Conservation (phyloP, 139 green algal species). For the Picochlorum sp. region DNA sequence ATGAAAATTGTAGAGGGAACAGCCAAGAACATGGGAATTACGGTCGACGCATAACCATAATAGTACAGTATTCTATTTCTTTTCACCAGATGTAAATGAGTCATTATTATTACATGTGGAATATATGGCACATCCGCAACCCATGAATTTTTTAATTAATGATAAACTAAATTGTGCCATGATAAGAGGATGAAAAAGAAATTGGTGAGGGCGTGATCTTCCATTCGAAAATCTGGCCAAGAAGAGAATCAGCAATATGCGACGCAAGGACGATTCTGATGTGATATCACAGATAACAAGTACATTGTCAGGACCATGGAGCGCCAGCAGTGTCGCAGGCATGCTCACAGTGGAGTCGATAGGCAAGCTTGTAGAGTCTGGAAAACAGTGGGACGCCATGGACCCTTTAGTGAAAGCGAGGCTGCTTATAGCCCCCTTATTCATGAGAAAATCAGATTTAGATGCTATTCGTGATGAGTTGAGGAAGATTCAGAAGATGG, state of each 20-base stretch:
- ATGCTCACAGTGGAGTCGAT: slow-evolving; percentile 19
- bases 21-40: slow-evolving; percentile 95
- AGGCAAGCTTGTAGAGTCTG: slow-evolving; percentile 12
- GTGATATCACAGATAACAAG: slow-evolving; percentile 11
- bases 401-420: slow-evolving; percentile 22
- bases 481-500: slow-evolving; percentile 2
- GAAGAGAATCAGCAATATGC: neutral
- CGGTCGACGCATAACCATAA: slow-evolving; percentile 24
- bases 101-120: too few relatives aligned
- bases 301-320: slow-evolving; percentile 26
- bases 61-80: too few relatives aligned
- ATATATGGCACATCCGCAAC: too few relatives aligned
- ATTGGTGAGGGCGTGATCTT: too few relatives aligned
- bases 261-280: neutral
- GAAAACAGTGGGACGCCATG: slow-evolving; percentile 24
- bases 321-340: slow-evolving; percentile 14
- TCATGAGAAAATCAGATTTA: slow-evolving; percentile 17
- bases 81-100: too few relatives aligned
- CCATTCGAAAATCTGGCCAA: too few relatives aligned
- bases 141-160: too few relatives aligned
- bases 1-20: slow-evolving; percentile 89
- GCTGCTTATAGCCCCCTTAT: slow-evolving; percentile 25
- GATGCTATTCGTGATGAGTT: slow-evolving; percentile 12
- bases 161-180: too few relatives aligned
- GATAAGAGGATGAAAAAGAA: too few relatives aligned